A percentile compares a stretch with the other conserved stretches of the same genome.
Evolutionary conservation across 2,329 filamentous ascomycete genomes (phyloP).

Genomic region (Colletotrichum sp.): DNA sequence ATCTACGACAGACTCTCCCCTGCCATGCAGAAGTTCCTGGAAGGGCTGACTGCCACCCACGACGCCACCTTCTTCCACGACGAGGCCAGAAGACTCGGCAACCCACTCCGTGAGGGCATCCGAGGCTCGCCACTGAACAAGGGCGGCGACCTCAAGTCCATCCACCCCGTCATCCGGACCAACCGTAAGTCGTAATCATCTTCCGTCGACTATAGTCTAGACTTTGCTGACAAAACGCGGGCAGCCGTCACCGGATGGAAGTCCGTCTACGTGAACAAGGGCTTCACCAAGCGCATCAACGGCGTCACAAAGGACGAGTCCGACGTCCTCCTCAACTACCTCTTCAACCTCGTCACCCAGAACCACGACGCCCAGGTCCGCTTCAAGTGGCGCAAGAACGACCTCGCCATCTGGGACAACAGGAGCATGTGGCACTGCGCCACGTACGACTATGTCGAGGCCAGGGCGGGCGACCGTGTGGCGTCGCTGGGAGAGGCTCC

Average conservation of each 20-base stretch:
- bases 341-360: constrained; percentile 52
- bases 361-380: constrained; percentile 65
- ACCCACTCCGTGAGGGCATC: constrained; percentile 45
- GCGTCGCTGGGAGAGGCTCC: constrained; percentile 48
- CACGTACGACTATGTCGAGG: constrained; percentile 64
- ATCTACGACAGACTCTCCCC: constrained; percentile 60
- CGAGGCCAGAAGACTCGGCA: constrained; percentile 51
- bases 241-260: constrained; percentile 61
- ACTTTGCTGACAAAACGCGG: neutral
- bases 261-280: constrained; percentile 55
- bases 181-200: constrained; percentile 42
- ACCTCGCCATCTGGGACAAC: constrained; percentile 72
- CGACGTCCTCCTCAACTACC: constrained; percentile 53
- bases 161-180: constrained; percentile 61
- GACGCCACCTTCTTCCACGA: constrained; percentile 56
- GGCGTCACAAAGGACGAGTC: constrained; percentile 60
- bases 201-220: neutral
- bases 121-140: constrained; percentile 64
- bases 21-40: constrained; percentile 50
- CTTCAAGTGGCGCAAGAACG: constrained; percentile 57
- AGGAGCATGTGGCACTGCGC: constrained; percentile 55
- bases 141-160: constrained; percentile 53
- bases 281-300: constrained; percentile 60
- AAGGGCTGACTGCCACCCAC: constrained; percentile 54
- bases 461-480: constrained; percentile 46